These are phyloP conservation scores for Phyllosticta citriasiana DNA, from an alignment of 2,329 filamentous ascomycete genomes.

Conservation along the genomic window DNA sequence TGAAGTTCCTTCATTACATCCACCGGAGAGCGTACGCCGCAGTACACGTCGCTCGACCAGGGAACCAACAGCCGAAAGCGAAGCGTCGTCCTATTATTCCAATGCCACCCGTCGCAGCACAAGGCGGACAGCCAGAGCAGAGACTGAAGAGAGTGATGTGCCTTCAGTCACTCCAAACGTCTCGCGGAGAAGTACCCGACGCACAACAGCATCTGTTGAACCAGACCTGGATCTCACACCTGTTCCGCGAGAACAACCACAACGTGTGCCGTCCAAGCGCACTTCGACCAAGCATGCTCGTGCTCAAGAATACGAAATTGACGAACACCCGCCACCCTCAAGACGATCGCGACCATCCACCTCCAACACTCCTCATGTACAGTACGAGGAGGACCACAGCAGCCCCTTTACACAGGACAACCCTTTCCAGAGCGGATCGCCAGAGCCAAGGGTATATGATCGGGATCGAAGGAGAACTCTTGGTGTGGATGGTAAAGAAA, in stretches of 20 bases:
- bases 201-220: slow-evolving; percentile 5
- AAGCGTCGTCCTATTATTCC: slow-evolving; percentile 25
- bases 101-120: slow-evolving; percentile 1
- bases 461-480: slow-evolving; percentile 43
- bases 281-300: slow-evolving; percentile 36
- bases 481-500: slow-evolving; percentile 28
- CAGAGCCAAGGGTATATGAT: slow-evolving; percentile 30
- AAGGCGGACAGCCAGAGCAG: slow-evolving; percentile 30
- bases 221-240: slow-evolving; percentile 8
- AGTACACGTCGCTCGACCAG: slow-evolving; percentile 28
- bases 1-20: slow-evolving; percentile 17
- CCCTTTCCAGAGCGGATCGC: slow-evolving; percentile 80
- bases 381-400: slow-evolving; percentile 39
- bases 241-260: slow-evolving; percentile 13
- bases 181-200: not conserved
- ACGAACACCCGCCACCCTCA: slow-evolving; percentile 21
- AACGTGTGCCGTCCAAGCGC: slow-evolving; percentile 26
- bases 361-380: slow-evolving; percentile 29
- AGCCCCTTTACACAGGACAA: slow-evolving; percentile 82
- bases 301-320: slow-evolving; percentile 23
- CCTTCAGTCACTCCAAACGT: not conserved
- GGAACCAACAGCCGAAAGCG: slow-evolving; percentile 27
- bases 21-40: slow-evolving; percentile 12
- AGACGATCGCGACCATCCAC: slow-evolving; percentile 15
- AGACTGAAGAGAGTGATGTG: slow-evolving; percentile 28